Base-by-base conservation (phyloP, 768 basidiomycete species). In the Pseudohyphozyma bogoriensis region DNA sequence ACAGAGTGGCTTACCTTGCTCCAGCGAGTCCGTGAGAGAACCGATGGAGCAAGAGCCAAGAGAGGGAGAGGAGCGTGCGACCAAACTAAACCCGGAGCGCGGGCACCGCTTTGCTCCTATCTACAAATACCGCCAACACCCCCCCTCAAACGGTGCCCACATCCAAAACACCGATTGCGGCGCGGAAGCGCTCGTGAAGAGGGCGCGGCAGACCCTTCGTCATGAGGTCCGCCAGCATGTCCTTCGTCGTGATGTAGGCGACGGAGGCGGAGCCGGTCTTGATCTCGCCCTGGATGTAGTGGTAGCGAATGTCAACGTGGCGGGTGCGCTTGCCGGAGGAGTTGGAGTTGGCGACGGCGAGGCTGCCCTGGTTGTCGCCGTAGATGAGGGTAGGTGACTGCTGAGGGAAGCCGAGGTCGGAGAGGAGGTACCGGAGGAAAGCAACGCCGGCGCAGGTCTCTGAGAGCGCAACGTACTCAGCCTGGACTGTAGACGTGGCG, bases 401-500 rank as follows among this genome's bases (percentile, higher is more conserved):
- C 4, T n/a, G 26, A 10, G 26, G 37, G 22, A 37, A 33, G 3
- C 45, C 56, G n/a, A 65, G 55, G 24, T 59, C 51, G 20, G 0
- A 1, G 39, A 62, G 46, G 24, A 56, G 67, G n/a, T 51, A 39
- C 5, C 28, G 11, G 26, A 62, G 59, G 45, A 46, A 62, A 20
- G 62, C 5, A 24, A n/a, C 51, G 40, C 52, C 57, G 32, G 49
- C 36, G 5, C 18, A 16, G 1, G 51, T n/a, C 42, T 52, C 36
- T 11, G 47, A 46, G 32, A 51, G 50, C 0, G 77, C 77, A 18
- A 78, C 71, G 66, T 78, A 79, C 70, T 80, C 78, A 0, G 77
- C 75, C 63, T 81, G 77, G 4, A 71, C 72, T 0, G 74, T 77
- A 0, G 77, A 80, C 0, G 72, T 64, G 0, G 79, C 68, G 28